A percentile compares a stretch with the other conserved stretches of the same genome.
Conservation (phyloP, 139 green algal species). For the Monoraphidium neglectum region DNA sequence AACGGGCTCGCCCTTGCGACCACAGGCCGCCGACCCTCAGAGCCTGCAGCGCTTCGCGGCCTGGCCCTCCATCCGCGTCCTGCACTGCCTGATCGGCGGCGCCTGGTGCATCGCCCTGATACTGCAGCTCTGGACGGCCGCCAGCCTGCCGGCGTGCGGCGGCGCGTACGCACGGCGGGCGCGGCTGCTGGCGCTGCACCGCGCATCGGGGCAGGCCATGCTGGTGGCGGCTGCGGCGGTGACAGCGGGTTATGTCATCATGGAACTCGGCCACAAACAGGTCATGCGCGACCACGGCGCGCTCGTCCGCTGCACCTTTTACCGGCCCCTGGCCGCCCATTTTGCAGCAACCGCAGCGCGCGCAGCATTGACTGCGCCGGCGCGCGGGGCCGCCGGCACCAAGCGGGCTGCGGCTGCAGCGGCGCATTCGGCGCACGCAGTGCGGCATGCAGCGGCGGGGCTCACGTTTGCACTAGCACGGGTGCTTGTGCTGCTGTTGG, state of each 20-base stretch:
- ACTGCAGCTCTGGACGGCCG: not conserved
- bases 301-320: slow-evolving; percentile 5
- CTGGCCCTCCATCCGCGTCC: not conserved
- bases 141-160: not conserved
- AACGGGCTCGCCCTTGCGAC: no score
- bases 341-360: slow-evolving; percentile 9
- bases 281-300: not conserved
- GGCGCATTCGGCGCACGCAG: not conserved
- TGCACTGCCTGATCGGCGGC: slow-evolving; percentile 11
- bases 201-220: no score
- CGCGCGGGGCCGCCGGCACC: not conserved
- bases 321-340: slow-evolving; percentile 5
- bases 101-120: not conserved
- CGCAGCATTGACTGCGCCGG: not conserved
- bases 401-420: not conserved
- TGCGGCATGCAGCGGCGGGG: slow-evolving; percentile 1
- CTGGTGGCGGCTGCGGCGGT: no score
- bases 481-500: slow-evolving; percentile 5
- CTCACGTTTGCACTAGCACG: slow-evolving; percentile 14
- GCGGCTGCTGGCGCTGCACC: no score
- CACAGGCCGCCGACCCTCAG: not conserved
- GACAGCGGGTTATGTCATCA: slow-evolving; percentile 4
- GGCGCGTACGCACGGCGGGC: not conserved
- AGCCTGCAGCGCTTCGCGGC: slow-evolving; percentile 1
- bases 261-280: slow-evolving; percentile 2